Percentiles rank a stretch among this genome's conserved stretches.
phyloP scores from a whole-genome alignment of 768 basidiomycete genomes.

The Psilocybe azurescens region DNA sequence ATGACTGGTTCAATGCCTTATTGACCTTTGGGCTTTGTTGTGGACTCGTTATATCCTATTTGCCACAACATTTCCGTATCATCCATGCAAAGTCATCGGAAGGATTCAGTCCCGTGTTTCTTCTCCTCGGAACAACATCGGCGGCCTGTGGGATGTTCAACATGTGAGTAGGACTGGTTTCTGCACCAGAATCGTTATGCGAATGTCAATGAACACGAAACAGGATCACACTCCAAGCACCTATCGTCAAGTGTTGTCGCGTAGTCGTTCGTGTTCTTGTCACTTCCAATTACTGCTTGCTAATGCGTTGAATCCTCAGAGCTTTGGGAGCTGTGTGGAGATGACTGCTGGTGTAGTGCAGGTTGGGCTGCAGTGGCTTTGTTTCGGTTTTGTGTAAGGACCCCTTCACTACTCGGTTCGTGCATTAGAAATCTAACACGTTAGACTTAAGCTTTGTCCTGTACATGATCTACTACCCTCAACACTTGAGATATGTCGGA shows the following conservation, averaged over 20 bases:
- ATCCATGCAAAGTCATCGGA: conserved; percentile 79
- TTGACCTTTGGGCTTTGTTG: conserved; percentile 68
- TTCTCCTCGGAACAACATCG: conserved; percentile 87
- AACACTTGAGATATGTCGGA: conserved; percentile 70
- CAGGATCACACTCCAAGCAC: conserved; percentile 87
- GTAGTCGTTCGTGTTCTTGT: conserved; percentile 60
- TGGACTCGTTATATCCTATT: conserved; percentile 83
- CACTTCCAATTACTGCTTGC: neutral
- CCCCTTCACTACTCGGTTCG: neutral
- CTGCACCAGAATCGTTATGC: neutral
- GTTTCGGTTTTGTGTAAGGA: conserved; percentile 84
- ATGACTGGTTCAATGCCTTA: conserved; percentile 73
- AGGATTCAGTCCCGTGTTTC: conserved; percentile 91
- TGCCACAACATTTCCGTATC: conserved; percentile 87
- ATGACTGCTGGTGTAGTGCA: conserved; percentile 84
- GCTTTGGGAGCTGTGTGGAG: conserved; percentile 74
- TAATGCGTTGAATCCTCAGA: conserved; percentile 42
- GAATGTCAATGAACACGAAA: conserved; percentile 17
- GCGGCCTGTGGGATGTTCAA: conserved; percentile 86
- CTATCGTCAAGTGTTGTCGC: conserved; percentile 79
- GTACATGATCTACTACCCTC: conserved; percentile 92
- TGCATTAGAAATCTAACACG: neutral
- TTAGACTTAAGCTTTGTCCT: conserved; percentile 71
- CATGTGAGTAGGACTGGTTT: conserved; percentile 52
- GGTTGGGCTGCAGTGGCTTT: conserved; percentile 80